These are phyloP conservation scores for Erodium texanum DNA, from an alignment of 441 rosid species.

Conservation along the genomic window DNA sequence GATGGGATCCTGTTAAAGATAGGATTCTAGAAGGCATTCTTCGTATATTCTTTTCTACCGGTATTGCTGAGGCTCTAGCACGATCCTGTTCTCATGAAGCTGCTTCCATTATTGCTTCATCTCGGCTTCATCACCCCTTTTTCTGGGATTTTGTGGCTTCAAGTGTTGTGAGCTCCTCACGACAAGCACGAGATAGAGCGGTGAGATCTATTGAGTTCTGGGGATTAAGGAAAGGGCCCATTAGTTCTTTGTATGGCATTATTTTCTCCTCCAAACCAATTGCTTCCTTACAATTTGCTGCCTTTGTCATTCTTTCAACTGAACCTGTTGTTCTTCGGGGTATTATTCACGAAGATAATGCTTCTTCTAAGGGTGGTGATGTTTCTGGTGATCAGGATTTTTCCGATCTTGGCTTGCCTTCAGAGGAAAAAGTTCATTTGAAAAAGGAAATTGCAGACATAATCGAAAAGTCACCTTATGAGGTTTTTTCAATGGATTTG, in stretches of 20 bases:
- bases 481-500: slow-evolving; percentile 67
- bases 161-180: slow-evolving; percentile 51
- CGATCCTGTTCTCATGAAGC: slow-evolving; percentile 49
- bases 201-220: slow-evolving; percentile 80
- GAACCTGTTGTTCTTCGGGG: slow-evolving; percentile 70
- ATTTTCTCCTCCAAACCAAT: slow-evolving; percentile 64
- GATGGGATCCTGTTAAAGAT: slow-evolving; percentile 52
- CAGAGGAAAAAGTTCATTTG: slow-evolving; percentile 49
- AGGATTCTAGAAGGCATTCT: slow-evolving; percentile 73
- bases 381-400: slow-evolving; percentile 36
- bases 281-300: slow-evolving; percentile 69
- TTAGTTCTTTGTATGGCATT: slow-evolving; percentile 71
- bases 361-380: slow-evolving; percentile 29
- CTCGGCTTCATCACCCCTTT: slow-evolving; percentile 43
- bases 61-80: slow-evolving; percentile 81
- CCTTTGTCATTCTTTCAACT: slow-evolving; percentile 69
- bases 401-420: slow-evolving; percentile 29
- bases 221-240: slow-evolving; percentile 78
- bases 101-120: slow-evolving; percentile 53
- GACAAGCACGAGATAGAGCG: slow-evolving; percentile 67
- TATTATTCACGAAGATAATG: slow-evolving; percentile 42
- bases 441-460: slow-evolving; percentile 58
- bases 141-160: slow-evolving; percentile 86
- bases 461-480: slow-evolving; percentile 58
- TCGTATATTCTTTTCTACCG: slow-evolving; percentile 81